Evolutionary conservation across 257 asterid species (phyloP).

Genomic region (Plectranthus barbatus): DNA sequence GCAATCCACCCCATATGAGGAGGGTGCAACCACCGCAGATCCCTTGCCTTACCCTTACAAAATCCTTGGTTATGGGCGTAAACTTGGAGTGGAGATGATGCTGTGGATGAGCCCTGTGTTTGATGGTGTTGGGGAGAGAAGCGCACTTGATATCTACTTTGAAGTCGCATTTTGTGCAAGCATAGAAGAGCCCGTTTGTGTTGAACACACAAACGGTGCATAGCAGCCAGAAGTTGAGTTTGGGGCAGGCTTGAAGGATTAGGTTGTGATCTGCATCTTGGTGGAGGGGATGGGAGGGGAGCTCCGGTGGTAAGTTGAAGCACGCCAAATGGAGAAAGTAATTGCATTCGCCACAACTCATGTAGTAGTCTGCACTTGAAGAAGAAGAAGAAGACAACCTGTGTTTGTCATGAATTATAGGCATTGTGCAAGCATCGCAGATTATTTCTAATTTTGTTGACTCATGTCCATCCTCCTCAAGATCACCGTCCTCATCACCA

Average conservation of each 20-base stretch:
- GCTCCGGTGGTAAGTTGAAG: neutral
- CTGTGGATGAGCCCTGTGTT: neutral
- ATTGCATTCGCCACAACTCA: slow-evolving; percentile 4
- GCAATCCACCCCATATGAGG: no score
- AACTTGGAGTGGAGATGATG: neutral
- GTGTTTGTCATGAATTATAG: neutral
- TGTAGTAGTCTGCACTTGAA: neutral
- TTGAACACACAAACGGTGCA: no score
- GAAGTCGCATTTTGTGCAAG: neutral
- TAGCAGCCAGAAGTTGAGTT: neutral
- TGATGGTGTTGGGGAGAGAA: neutral
- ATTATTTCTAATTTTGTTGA: neutral
- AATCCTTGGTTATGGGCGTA: neutral
- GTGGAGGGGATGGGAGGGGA: neutral
- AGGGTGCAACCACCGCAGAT: neutral
- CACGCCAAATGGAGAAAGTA: slow-evolving; percentile 4
- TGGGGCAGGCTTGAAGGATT: neutral
- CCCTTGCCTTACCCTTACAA: neutral
- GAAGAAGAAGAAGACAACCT: neutral
- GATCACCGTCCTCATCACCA: neutral
- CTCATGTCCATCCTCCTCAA: no score
- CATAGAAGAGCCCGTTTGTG: neutral
- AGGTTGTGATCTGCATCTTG: neutral
- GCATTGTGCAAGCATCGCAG: neutral
- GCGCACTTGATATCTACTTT: slow-evolving; percentile 1